Base-by-base conservation (phyloP, 495 filamentous ascomycete genomes). In the Neurospora sp. region DNA sequence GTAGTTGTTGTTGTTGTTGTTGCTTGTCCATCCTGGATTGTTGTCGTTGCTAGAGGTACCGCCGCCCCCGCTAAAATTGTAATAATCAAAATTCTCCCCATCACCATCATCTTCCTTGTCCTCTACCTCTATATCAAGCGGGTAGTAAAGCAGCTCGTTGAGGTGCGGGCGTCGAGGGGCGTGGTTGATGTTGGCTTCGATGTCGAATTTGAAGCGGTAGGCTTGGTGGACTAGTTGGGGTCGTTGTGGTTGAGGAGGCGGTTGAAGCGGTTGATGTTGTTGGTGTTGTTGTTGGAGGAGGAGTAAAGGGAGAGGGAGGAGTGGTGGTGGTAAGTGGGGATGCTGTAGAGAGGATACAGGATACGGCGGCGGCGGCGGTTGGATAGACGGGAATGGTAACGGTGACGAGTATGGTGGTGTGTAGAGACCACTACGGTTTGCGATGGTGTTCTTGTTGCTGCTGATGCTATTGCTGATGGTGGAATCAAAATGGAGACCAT, bases 201-300 rank as follows among this genome's bases (percentile, higher is more conserved):
- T 81, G 76, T 85, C 83, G 72, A 84, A 85, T 71, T 83, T 83
- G 76, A 83, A 85, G 69, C 83, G 80, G 75, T 86, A 86, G n/a
- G 84, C 80, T 72, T 86, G 82, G 78, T 83, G 84, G 38, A 85
- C 77, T 4, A 78, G 74, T 37, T 75, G 74, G 69, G 74, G 74
- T n/a, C 74, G 71, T 22, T 38, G 74, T 39, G 38, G 14, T 31
- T 59, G 71, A 37, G 69, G 69, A 4, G 39, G 39, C 22, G 27
- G 61, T 68, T 74, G 77, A 1, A 31, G 27, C 27, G 27, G 27
- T 31, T 70, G 72, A 4, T 39, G 44, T 1, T 47, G 44, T 27
- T 65, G 61, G 1, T 45, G 69, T n/a, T 70, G 47, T 18, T 69
- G 74, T 41, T 35, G 69, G 22, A 22, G 44, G 22, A 22, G 44